Evolutionary conservation across 768 basidiomycete genomes (phyloP).

Genomic region (Harrya chromipes): DNA sequence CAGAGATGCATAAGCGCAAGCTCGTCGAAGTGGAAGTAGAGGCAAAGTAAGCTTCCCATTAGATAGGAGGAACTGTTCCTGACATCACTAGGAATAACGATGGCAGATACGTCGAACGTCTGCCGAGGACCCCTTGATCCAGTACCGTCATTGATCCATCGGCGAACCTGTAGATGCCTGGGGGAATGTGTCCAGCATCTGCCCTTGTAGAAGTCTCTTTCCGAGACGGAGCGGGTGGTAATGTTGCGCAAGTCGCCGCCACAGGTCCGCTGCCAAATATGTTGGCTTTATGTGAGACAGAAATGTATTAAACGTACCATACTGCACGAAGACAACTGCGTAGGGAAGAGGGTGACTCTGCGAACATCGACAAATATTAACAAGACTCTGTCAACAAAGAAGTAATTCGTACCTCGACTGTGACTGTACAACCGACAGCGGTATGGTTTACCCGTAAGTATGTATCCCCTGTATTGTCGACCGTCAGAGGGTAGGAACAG

Average conservation of each 20-base stretch:
- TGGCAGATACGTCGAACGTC: constrained; percentile 29
- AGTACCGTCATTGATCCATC: constrained; percentile 2
- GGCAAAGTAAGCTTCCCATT: constrained; percentile 42
- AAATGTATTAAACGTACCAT: constrained; percentile 36
- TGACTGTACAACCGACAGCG: constrained; percentile 19
- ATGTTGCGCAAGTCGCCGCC: constrained; percentile 47
- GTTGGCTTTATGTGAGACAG: not conserved
- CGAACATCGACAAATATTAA: constrained; percentile 8
- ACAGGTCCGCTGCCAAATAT: constrained; percentile 41
- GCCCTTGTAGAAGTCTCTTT: constrained; percentile 46
- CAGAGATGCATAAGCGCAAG: constrained; percentile 69
- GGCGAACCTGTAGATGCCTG: constrained; percentile 10
- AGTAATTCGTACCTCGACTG: constrained; percentile 17
- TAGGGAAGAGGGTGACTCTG: constrained; percentile 56
- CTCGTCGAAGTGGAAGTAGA: constrained; percentile 55
- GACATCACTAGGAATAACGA: constrained; percentile 15
- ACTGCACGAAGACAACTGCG: constrained; percentile 54
- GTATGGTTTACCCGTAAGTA: constrained; percentile 28
- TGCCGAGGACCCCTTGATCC: constrained; percentile 12
- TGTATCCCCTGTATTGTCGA: constrained; percentile 21
- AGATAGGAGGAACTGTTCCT: not conserved
- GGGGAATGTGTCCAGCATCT: constrained; percentile 49
- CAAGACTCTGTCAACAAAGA: not conserved
- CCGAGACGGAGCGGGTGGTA: constrained; percentile 59
- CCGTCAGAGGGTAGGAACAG: not conserved